Evolutionary conservation across 2,329 filamentous ascomycete species (phyloP), one percentile per base, ranked within the genome.

Genomic region (Aspergillus ruber): DNA sequence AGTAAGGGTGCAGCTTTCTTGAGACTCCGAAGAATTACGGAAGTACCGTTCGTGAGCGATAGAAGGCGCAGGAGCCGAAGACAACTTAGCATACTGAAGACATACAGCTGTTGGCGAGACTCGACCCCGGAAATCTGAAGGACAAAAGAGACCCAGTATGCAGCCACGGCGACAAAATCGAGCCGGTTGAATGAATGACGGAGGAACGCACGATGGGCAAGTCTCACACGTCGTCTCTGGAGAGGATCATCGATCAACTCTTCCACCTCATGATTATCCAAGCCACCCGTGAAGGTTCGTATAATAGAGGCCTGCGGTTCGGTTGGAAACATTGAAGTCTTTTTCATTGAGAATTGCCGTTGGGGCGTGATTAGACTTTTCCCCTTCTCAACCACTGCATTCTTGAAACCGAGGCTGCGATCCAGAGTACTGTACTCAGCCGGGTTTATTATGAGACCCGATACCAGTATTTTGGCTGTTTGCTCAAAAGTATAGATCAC

Each of bases 61-160:
- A 98, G 75, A n/a, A 98, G 78, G 50, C 93, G 83, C 54, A 98
- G 72, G 54, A 98, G 96, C 40, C 94, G 87, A 54, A 98, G 77
- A 68, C 90, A 96, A 62, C 90, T 95, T 50, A 98, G 76, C 94
- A 98, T 98, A 48, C 88, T 85, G 67, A 98, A 98, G 6, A 97
- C 80, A 58, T 90, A 95, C 6, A 97, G 68, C 62, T 94, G 88
- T 45, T 83, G 76, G 2, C 68, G 61, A 50, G 78, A 76, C 62
- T 96, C 88, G 17, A 90, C 64, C 0, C 85, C 83, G 9, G 80
- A 78, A 15, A 90, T 69, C 27, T 82, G 81, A 44, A 98, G 75
- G 9, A 81, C 66, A 60, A 97, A 93, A 1, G 88, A 85, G 48
- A 95, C 85, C 93, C 93, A 98, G 68, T 90, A 98, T 0, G 91